These are phyloP conservation scores for Polyrhizophydium stewartii DNA, from an alignment of 371 early-diverging fungal species.

Conservation along the genomic window DNA sequence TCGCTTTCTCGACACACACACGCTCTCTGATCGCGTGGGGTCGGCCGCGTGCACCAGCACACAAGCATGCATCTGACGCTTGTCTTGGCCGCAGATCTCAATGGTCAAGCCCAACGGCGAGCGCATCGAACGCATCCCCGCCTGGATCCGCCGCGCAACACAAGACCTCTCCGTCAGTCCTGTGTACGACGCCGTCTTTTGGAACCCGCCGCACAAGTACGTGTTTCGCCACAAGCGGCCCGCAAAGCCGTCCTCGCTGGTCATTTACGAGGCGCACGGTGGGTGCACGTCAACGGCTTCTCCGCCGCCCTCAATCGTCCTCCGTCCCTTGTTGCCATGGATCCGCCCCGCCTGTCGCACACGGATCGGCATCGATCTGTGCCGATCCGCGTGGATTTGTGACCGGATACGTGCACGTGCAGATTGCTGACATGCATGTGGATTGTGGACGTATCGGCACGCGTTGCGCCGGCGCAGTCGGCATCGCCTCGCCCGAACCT, in stretches of 20 bases:
- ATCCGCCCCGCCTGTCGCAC: neutral
- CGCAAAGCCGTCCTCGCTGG: slow-evolving; percentile 56
- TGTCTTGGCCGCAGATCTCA: slow-evolving; percentile 50
- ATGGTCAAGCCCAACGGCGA: slow-evolving; percentile 70
- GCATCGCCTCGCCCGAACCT: slow-evolving; percentile 83
- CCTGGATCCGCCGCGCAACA: slow-evolving; percentile 78
- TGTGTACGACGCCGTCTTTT: slow-evolving; percentile 85
- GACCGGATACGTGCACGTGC: too few species aligned
- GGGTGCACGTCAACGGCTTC: neutral
- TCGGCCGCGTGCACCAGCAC: neutral
- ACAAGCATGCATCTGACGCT: neutral
- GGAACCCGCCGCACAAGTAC: slow-evolving; percentile 79
- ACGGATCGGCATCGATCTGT: neutral
- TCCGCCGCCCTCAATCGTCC: neutral
- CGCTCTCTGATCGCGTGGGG: too few species aligned
- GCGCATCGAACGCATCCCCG: slow-evolving; percentile 85
- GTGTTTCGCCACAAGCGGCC: slow-evolving; percentile 69
- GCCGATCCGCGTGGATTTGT: neutral
- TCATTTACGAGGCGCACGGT: slow-evolving; percentile 91
- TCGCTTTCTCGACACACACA: neutral
- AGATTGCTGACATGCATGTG: too few species aligned
- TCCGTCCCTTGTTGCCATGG: neutral
- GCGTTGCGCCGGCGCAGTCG: slow-evolving; percentile 55
- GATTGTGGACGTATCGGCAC: too few species aligned
- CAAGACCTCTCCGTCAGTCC: slow-evolving; percentile 81